Conservation (phyloP, 2,329 filamentous ascomycete species). For the Aspergillus chevalieri region DNA sequence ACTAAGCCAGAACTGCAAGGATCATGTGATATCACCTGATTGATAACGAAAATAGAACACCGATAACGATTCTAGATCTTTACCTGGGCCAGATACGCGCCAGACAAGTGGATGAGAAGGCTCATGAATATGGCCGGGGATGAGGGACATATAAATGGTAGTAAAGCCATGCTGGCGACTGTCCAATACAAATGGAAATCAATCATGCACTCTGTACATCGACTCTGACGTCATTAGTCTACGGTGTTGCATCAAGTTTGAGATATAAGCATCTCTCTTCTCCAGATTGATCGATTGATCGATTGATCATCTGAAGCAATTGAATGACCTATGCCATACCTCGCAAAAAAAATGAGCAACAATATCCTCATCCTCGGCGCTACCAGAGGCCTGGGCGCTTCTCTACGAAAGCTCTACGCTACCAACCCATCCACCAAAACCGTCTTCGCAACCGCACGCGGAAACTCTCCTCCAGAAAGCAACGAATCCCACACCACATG, state of each 20-base stretch:
- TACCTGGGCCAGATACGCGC: background rate
- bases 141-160: background rate
- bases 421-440: slow-evolving; percentile 35
- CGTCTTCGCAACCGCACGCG: slow-evolving; percentile 58
- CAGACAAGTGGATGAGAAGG: background rate
- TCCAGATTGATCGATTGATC: no score
- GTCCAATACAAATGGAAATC: no score
- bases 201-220: no score
- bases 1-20: background rate
- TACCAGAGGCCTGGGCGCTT: slow-evolving; percentile 61
- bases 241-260: slow-evolving; percentile 10
- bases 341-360: slow-evolving; percentile 10
- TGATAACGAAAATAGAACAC: background rate
- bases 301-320: no score
- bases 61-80: no score
- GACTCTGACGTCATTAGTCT: slow-evolving; percentile 13
- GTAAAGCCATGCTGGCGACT: background rate
- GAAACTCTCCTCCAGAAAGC: slow-evolving; percentile 38
- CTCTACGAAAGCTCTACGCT: slow-evolving; percentile 55
- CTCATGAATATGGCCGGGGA: background rate
- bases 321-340: background rate
- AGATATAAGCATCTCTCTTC: background rate
- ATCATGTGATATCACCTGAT: background rate
- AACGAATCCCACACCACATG: slow-evolving; percentile 44
- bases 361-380: slow-evolving; percentile 60